These are phyloP conservation scores for Zymoseptoria brevis DNA, from an alignment of 2,329 filamentous ascomycete genomes.

Conservation along the genomic window DNA sequence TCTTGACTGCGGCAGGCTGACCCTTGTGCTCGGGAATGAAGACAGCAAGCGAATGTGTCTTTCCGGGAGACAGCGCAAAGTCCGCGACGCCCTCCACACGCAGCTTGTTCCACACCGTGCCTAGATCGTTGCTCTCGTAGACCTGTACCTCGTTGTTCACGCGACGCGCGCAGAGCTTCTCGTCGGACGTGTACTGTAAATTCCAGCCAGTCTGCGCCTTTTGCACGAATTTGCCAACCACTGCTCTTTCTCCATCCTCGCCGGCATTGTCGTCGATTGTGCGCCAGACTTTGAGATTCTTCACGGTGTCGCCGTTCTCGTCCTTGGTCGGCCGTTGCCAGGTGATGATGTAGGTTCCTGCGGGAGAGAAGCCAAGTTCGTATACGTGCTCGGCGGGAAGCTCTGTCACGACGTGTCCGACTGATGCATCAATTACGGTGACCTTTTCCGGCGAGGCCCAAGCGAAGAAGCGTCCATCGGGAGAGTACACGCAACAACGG, in stretches of 20 bases:
- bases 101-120: constrained; percentile 90
- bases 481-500: constrained; percentile 90
- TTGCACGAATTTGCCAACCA: constrained; percentile 86
- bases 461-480: constrained; percentile 91
- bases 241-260: constrained; percentile 55
- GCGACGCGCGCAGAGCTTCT: constrained; percentile 82
- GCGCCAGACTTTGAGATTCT: constrained; percentile 96
- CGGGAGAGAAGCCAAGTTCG: constrained; percentile 88
- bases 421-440: constrained; percentile 72
- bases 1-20: constrained; percentile 85
- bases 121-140: constrained; percentile 79
- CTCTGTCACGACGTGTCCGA: constrained; percentile 64
- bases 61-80: constrained; percentile 82
- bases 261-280: constrained; percentile 62
- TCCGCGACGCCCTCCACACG: constrained; percentile 82
- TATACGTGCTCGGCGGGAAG: constrained; percentile 78
- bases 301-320: constrained; percentile 82
- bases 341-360: constrained; percentile 87
- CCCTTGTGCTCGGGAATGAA: constrained; percentile 93
- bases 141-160: constrained; percentile 98
- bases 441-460: constrained; percentile 88
- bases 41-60: constrained; percentile 85
- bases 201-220: constrained; percentile 96
- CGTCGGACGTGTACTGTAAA: constrained; percentile 89
- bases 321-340: constrained; percentile 94